A percentile compares a stretch with the other conserved stretches of the same genome.
These are phyloP conservation scores for Adansonia gregorii DNA, from an alignment of 441 rosid species.

Conservation along the genomic window DNA sequence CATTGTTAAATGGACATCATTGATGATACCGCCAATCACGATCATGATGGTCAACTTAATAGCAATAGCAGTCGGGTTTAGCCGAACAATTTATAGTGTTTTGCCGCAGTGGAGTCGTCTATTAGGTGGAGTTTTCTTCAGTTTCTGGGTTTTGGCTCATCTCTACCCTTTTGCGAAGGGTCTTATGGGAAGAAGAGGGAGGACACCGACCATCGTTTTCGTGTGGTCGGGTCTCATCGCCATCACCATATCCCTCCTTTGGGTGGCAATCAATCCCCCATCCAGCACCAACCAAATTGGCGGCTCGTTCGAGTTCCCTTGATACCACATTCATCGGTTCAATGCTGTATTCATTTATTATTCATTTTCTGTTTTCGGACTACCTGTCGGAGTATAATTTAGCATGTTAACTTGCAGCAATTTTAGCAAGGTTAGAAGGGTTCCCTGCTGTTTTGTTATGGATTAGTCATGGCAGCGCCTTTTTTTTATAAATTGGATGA, in stretches of 20 bases:
- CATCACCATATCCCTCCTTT: constrained; percentile 89
- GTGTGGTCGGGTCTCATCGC: constrained; percentile 94
- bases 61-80: constrained; percentile 84
- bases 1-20: constrained; percentile 70
- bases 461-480: no score
- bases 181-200: constrained; percentile 91
- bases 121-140: constrained; percentile 87
- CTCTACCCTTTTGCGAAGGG: constrained; percentile 91
- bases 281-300: constrained; percentile 73
- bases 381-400: no score
- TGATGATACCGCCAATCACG: constrained; percentile 84
- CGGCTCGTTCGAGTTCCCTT: constrained; percentile 89
- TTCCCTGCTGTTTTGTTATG: no score
- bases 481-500: no score
- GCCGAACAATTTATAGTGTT: constrained; percentile 79
- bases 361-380: no score
- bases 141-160: constrained; percentile 94
- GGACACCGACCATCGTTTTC: constrained; percentile 89
- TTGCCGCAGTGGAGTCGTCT: constrained; percentile 84
- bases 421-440: no score
- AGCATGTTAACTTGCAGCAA: no score
- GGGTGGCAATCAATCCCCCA: constrained; percentile 91
- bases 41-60: constrained; percentile 88
- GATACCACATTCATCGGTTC: no score
- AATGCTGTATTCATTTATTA: no score